Evolutionary conservation across 345 rosid species (phyloP).

Genomic region (Pugionium dolabratum): DNA sequence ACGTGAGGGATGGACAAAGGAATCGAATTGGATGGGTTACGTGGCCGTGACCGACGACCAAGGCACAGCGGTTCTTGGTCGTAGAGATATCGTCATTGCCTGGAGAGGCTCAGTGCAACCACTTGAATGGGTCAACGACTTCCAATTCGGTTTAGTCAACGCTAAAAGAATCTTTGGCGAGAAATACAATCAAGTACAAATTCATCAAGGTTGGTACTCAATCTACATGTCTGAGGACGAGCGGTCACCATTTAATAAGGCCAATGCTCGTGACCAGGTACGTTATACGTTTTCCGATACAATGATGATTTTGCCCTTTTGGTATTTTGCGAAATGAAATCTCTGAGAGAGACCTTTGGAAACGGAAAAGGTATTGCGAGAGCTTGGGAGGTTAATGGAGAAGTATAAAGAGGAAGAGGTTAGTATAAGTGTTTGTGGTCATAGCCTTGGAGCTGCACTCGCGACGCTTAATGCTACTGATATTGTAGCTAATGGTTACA

Average conservation of each 20-base stretch:
- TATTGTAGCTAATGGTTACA: slow-evolving; percentile 59
- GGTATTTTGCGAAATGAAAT: not conserved
- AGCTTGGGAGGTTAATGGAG: slow-evolving; percentile 56
- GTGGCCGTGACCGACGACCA: slow-evolving; percentile 81
- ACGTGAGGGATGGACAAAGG: slow-evolving; percentile 82
- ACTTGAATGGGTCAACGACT: slow-evolving; percentile 75
- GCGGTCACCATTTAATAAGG: slow-evolving; percentile 58
- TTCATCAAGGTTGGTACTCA: slow-evolving; percentile 88
- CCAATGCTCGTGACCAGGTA: slow-evolving; percentile 72
- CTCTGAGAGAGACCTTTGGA: not conserved
- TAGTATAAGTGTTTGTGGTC: slow-evolving; percentile 67
- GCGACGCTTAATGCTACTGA: slow-evolving; percentile 64
- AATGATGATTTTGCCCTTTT: not conserved
- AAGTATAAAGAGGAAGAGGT: slow-evolving; percentile 60
- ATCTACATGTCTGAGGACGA: slow-evolving; percentile 73
- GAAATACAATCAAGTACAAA: slow-evolving; percentile 36
- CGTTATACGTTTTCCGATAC: not conserved
- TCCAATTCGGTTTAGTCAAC: slow-evolving; percentile 55
- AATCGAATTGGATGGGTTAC: slow-evolving; percentile 84
- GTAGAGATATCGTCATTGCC: slow-evolving; percentile 81
- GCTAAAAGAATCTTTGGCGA: slow-evolving; percentile 53
- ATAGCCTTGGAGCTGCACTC: slow-evolving; percentile 66
- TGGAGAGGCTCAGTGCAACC: slow-evolving; percentile 84
- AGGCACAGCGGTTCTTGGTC: slow-evolving; percentile 58
- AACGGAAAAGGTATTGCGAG: slow-evolving; percentile 37